Evolutionary conservation across 768 basidiomycete genomes (phyloP).

Genomic region (Kwoniella sp.): DNA sequence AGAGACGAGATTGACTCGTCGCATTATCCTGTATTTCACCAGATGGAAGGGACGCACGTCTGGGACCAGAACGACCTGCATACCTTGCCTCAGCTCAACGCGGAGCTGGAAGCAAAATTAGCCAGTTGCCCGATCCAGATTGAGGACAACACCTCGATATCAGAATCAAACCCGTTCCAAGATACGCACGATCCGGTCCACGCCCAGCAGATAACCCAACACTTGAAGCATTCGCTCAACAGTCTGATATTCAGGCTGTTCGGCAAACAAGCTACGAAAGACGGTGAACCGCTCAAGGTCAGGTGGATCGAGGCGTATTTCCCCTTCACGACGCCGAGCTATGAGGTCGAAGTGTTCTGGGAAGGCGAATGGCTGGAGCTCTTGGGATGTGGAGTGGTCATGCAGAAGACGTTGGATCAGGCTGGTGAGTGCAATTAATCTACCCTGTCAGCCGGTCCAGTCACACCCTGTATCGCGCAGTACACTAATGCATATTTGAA

Average conservation of each 20-base stretch:
- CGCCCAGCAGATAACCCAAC: slow-evolving; percentile 73
- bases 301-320: slow-evolving; percentile 98
- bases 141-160: slow-evolving; percentile 77
- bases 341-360: slow-evolving; percentile 96
- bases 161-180: slow-evolving; percentile 78
- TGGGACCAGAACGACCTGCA: slow-evolving; percentile 63
- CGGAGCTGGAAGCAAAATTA: slow-evolving; percentile 64
- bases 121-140: slow-evolving; percentile 76
- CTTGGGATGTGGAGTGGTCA: slow-evolving; percentile 87
- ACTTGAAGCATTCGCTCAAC: slow-evolving; percentile 88
- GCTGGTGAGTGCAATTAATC: slow-evolving; percentile 76
- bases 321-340: slow-evolving; percentile 96
- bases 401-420: slow-evolving; percentile 81
- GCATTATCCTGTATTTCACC: slow-evolving; percentile 98
- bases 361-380: slow-evolving; percentile 97
- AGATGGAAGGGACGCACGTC: slow-evolving; percentile 91
- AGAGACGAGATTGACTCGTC: slow-evolving; percentile 96
- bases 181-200: slow-evolving; percentile 71
- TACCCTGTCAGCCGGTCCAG: not conserved
- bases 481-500: not conserved
- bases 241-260: slow-evolving; percentile 80
- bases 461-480: not conserved
- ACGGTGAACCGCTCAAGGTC: slow-evolving; percentile 75
- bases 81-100: slow-evolving; percentile 70
- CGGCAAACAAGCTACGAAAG: slow-evolving; percentile 62